phyloP scores from a whole-genome alignment of 345 rosid species.

The Boechera divaricarpa region DNA sequence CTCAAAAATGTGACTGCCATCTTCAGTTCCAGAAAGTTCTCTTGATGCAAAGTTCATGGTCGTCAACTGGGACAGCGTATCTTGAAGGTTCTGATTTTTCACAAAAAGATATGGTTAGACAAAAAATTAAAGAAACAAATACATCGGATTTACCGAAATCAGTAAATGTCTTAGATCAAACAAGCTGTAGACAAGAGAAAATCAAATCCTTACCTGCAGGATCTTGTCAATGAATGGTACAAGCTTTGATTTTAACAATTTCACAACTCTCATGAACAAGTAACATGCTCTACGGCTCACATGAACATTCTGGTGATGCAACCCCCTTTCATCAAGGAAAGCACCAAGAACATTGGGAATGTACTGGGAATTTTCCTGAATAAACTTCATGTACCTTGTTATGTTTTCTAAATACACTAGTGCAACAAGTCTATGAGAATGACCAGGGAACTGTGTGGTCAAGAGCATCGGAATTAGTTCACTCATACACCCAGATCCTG shows the following conservation, averaged over 20 bases:
- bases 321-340: slow-evolving; percentile 96
- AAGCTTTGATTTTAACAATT: slow-evolving; percentile 80
- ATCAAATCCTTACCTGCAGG: slow-evolving; percentile 63
- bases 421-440: slow-evolving; percentile 87
- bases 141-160: neutral
- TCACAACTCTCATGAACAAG: slow-evolving; percentile 91
- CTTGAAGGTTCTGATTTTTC: slow-evolving; percentile 74
- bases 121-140: slow-evolving; percentile 9
- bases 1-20: slow-evolving; percentile 92
- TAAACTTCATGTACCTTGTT: slow-evolving; percentile 82
- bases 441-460: slow-evolving; percentile 79
- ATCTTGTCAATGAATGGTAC: slow-evolving; percentile 84
- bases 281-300: slow-evolving; percentile 92
- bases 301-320: slow-evolving; percentile 78
- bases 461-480: slow-evolving; percentile 80
- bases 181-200: slow-evolving; percentile 3
- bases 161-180: neutral
- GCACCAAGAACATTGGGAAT: slow-evolving; percentile 77
- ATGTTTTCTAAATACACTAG: slow-evolving; percentile 82
- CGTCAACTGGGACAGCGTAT: slow-evolving; percentile 71
- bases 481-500: slow-evolving; percentile 67
- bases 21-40: slow-evolving; percentile 73
- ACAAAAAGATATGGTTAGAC: slow-evolving; percentile 19
- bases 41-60: slow-evolving; percentile 54
- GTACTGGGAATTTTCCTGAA: slow-evolving; percentile 70